phyloP scores from a whole-genome alignment of 2,329 filamentous ascomycete species.

The Fonsecaea erecta region DNA sequence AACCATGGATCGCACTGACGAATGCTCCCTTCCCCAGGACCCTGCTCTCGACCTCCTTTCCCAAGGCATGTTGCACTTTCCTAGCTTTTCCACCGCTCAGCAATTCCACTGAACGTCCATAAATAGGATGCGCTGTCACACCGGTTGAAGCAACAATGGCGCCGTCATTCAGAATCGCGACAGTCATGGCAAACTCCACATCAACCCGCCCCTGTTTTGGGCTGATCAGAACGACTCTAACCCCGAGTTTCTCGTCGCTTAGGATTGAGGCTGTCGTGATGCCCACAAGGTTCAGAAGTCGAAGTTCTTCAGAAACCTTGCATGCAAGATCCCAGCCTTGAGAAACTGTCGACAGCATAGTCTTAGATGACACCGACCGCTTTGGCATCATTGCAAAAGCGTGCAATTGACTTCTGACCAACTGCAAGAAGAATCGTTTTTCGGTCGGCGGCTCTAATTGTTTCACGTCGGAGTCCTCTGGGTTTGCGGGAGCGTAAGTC shows the following conservation, averaged over 20 bases:
- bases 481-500: constrained; percentile 40
- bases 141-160: constrained; percentile 26
- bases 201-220: constrained; percentile 34
- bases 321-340: constrained; percentile 49
- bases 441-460: constrained; percentile 43
- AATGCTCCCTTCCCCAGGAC: constrained; percentile 35
- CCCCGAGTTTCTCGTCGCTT: constrained; percentile 36
- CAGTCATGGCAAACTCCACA: constrained; percentile 34
- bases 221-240: constrained; percentile 34
- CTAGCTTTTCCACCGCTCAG: constrained; percentile 31
- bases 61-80: constrained; percentile 37
- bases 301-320: constrained; percentile 50
- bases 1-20: constrained; percentile 35
- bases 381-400: constrained; percentile 44
- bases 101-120: constrained; percentile 26
- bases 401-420: constrained; percentile 45
- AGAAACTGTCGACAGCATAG: constrained; percentile 49
- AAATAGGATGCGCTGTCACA: constrained; percentile 32
- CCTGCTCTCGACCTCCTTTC: constrained; percentile 36
- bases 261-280: constrained; percentile 45
- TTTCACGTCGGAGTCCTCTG: constrained; percentile 28
- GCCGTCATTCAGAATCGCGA: constrained; percentile 34
- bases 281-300: constrained; percentile 51
- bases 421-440: constrained; percentile 48
- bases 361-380: constrained; percentile 43